Evolutionary conservation across 2,329 filamentous ascomycete species (phyloP).

Genomic region (Diplodia seriata): DNA sequence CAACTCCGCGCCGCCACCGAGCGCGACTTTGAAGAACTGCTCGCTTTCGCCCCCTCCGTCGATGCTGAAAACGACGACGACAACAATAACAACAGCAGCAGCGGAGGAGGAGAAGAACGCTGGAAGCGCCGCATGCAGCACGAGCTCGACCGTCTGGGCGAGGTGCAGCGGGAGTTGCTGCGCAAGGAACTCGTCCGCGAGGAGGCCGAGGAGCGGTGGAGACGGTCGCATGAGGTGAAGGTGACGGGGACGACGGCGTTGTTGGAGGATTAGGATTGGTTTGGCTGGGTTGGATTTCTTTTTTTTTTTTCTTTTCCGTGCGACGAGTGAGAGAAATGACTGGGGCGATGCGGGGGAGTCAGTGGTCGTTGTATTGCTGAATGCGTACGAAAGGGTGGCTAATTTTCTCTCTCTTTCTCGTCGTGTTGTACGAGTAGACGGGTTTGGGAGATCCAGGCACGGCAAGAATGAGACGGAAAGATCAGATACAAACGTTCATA

Average conservation of each 20-base stretch:
- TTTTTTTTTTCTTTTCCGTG: not conserved
- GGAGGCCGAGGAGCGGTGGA: constrained; percentile 34
- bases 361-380: too few relatives aligned
- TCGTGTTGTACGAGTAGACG: too few relatives aligned
- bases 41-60: not conserved
- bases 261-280: constrained; percentile 32
- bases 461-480: too few relatives aligned
- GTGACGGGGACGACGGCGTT: constrained; percentile 45
- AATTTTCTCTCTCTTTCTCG: too few relatives aligned
- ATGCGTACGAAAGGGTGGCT: too few relatives aligned
- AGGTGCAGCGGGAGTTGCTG: constrained; percentile 44
- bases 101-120: constrained; percentile 31
- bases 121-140: constrained; percentile 39
- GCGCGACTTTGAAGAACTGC: constrained; percentile 44
- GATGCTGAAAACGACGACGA: constrained; percentile 25
- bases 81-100: constrained; percentile 33
- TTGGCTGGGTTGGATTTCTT: not conserved
- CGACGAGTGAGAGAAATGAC: not conserved
- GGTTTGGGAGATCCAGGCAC: too few relatives aligned
- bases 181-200: constrained; percentile 39
- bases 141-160: constrained; percentile 45
- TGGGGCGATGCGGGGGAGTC: too few relatives aligned
- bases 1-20: constrained; percentile 50
- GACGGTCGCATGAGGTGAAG: constrained; percentile 28
- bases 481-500: too few relatives aligned